phyloP scores from a whole-genome alignment of 352 stramenopile genomes.

The Phytophthora colocasiae region DNA sequence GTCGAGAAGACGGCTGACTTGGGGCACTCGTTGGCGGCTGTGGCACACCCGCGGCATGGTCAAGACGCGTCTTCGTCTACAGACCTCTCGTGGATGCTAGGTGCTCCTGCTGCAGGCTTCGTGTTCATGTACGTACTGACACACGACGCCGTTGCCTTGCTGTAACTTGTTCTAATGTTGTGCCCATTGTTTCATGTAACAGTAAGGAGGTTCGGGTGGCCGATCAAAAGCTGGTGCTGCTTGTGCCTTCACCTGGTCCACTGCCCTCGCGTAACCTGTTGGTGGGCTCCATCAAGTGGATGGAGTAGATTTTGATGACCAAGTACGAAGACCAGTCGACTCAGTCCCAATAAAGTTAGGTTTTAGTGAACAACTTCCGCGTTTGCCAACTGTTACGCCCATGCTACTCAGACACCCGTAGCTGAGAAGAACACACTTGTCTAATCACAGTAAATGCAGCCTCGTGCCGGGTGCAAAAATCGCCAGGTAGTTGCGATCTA shows the following conservation, averaged over 20 bases:
- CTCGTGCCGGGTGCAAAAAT: conserved; percentile 4
- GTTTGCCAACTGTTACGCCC: conserved; percentile 5
- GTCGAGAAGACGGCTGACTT: conserved; percentile 80
- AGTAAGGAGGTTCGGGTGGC: conserved; percentile 82
- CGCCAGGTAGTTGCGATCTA: background rate
- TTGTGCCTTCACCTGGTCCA: conserved; percentile 83
- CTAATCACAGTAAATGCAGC: too few relatives aligned
- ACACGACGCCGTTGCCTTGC: background rate
- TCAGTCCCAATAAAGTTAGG: conserved; percentile 29
- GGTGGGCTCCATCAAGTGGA: conserved; percentile 87
- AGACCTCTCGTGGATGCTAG: conserved; percentile 72
- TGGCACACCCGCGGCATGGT: conserved; percentile 53
- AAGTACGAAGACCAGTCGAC: background rate
- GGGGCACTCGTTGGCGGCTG: conserved; percentile 75
- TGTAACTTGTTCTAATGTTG: conserved; percentile 5
- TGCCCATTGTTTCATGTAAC: conserved; percentile 1
- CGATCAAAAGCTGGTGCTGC: conserved; percentile 82
- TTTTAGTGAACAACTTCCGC: conserved; percentile 25
- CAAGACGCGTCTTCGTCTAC: conserved; percentile 50
- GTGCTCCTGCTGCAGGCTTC: conserved; percentile 73
- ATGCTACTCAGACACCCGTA: conserved; percentile 6
- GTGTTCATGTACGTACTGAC: conserved; percentile 78
- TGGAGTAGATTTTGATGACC: conserved; percentile 56
- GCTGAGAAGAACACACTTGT: background rate
- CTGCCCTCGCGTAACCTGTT: conserved; percentile 83